Conservation (phyloP, 805 yeast genomes). For the Metschnikowia santaceciliae region DNA sequence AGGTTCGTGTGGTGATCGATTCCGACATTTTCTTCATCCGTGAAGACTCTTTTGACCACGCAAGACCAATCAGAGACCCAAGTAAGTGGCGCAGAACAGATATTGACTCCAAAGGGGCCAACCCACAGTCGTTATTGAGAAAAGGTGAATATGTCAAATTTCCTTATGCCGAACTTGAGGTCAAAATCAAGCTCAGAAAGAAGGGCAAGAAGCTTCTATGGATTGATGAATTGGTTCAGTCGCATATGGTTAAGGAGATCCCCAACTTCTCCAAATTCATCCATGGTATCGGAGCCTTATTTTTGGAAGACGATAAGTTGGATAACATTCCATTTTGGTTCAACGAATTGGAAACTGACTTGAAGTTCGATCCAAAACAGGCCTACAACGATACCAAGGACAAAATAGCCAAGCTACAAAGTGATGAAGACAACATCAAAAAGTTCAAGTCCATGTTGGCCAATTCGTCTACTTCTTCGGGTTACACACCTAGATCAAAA, state of each 20-base stretch:
- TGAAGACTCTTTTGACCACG: slow-evolving; percentile 82
- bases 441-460: slow-evolving; percentile 40
- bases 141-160: slow-evolving; percentile 82
- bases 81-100: slow-evolving; percentile 88
- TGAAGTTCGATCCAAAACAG: slow-evolving; percentile 69
- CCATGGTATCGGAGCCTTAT: slow-evolving; percentile 87
- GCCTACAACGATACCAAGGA: slow-evolving; percentile 65
- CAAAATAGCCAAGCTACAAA: slow-evolving; percentile 46
- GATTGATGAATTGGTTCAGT: slow-evolving; percentile 79
- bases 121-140: slow-evolving; percentile 70
- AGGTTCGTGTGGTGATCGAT: slow-evolving; percentile 85
- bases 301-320: slow-evolving; percentile 84
- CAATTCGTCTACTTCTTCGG: slow-evolving; percentile 21
- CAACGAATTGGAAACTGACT: slow-evolving; percentile 66
- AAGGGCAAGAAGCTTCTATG: slow-evolving; percentile 54
- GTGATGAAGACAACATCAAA: slow-evolving; percentile 43
- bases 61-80: slow-evolving; percentile 88
- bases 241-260: slow-evolving; percentile 83
- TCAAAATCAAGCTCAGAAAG: slow-evolving; percentile 55
- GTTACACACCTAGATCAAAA: slow-evolving; percentile 34
- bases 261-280: slow-evolving; percentile 90
- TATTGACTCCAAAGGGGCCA: slow-evolving; percentile 69
- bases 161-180: slow-evolving; percentile 87
- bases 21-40: slow-evolving; percentile 83
- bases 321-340: slow-evolving; percentile 94